Percentiles rank a stretch among this genome's conserved stretches.
Conservation (phyloP, 805 yeast species). For the Metschnikowia gelsemii region DNA sequence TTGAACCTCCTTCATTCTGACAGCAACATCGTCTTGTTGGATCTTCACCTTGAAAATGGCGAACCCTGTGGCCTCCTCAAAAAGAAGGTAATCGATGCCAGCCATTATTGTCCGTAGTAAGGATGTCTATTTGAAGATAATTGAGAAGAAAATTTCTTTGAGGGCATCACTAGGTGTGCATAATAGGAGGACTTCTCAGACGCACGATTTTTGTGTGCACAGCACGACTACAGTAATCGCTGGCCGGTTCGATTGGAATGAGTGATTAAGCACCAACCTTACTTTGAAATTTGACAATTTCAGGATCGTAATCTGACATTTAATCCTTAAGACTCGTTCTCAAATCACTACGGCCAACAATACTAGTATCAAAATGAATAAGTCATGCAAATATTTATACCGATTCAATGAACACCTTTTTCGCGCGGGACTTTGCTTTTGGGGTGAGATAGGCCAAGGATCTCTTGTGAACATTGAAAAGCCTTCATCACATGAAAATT, state of each 20-base stretch:
- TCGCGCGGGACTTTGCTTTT: too few relatives aligned
- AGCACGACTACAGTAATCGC: conserved; percentile 11
- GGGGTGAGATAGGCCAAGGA: too few relatives aligned
- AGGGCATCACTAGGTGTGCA: conserved; percentile 23
- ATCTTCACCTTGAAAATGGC: conserved; percentile 91
- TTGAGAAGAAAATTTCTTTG: conserved; percentile 20
- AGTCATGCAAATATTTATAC: too few relatives aligned
- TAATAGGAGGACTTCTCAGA: conserved; percentile 10
- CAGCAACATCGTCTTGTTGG: conserved; percentile 92
- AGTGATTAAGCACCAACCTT: background rate
- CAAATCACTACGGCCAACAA: background rate
- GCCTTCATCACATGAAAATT: background rate
- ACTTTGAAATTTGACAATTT: background rate
- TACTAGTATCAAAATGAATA: too few relatives aligned
- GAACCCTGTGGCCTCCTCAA: conserved; percentile 98
- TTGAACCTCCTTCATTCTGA: conserved; percentile 92
- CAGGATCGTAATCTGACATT: too few relatives aligned
- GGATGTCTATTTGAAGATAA: conserved; percentile 8
- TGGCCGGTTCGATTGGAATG: background rate
- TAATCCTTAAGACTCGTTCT: background rate
- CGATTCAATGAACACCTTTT: too few relatives aligned
- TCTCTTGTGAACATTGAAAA: too few relatives aligned
- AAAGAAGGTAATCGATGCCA: conserved; percentile 84
- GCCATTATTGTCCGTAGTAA: conserved; percentile 44
- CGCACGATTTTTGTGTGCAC: conserved; percentile 11